Percentiles rank a stretch among this genome's conserved stretches.
phyloP scores from a whole-genome alignment of 1,284 basidiomycete species.

The Mrakiaceae sp. region DNA sequence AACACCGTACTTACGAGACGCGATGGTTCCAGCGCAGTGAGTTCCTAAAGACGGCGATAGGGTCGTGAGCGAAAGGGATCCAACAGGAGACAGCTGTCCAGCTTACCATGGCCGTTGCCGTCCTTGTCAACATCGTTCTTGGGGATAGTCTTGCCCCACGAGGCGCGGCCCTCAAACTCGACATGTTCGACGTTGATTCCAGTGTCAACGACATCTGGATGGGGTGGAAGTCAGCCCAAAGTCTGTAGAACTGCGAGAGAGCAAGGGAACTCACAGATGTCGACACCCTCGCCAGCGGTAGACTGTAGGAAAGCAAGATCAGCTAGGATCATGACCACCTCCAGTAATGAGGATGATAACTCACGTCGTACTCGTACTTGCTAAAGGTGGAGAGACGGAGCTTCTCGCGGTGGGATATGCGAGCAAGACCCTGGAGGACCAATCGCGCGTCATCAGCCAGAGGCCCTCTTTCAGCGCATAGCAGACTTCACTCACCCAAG shows the following conservation, averaged over 20 bases:
- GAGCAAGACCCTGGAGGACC: slow-evolving; percentile 66
- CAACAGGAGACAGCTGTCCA: too few species aligned
- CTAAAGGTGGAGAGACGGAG: slow-evolving; percentile 77
- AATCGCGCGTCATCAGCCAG: slow-evolving; percentile 14
- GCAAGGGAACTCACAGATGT: slow-evolving; percentile 52
- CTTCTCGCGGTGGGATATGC: slow-evolving; percentile 75
- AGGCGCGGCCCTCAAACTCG: slow-evolving; percentile 78
- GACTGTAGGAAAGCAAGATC: slow-evolving; percentile 3
- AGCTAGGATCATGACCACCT: too few species aligned
- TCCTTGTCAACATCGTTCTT: slow-evolving; percentile 64
- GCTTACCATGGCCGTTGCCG: slow-evolving; percentile 44
- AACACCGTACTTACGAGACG: slow-evolving; percentile 72
- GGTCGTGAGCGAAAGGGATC: neutral
- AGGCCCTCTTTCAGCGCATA: neutral
- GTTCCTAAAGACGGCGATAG: slow-evolving; percentile 30
- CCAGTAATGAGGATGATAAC: too few species aligned
- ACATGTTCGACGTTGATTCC: slow-evolving; percentile 79
- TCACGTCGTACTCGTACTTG: slow-evolving; percentile 62
- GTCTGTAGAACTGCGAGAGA: neutral
- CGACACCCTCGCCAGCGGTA: slow-evolving; percentile 77
- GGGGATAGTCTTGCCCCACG: slow-evolving; percentile 75
- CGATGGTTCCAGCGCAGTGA: slow-evolving; percentile 77
- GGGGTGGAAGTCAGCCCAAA: neutral
- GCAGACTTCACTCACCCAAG: slow-evolving; percentile 57
- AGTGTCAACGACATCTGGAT: slow-evolving; percentile 57